phyloP scores from a whole-genome alignment of 2,329 filamentous ascomycete species.

The Ophiostoma triangulosporum region DNA sequence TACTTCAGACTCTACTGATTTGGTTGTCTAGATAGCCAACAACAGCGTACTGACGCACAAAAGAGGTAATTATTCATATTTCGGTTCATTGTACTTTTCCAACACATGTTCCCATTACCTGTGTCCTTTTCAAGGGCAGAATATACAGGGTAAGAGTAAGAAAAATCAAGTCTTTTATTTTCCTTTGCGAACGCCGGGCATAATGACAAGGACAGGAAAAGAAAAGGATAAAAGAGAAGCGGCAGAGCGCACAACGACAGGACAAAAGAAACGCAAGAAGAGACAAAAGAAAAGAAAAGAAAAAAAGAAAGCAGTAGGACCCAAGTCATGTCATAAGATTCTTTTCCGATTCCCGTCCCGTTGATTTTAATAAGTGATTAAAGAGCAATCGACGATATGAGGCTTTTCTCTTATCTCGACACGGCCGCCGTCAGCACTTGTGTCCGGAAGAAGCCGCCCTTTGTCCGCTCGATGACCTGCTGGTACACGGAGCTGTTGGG shows the following conservation, averaged over 20 bases:
- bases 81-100: not conserved
- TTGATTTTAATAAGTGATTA: not conserved
- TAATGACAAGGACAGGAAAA: not conserved
- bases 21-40: no score
- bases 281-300: conserved; percentile 1
- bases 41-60: no score
- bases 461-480: conserved; percentile 97
- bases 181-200: not conserved
- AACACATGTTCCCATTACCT: not conserved
- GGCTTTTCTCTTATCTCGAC: conserved; percentile 21
- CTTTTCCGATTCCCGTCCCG: not conserved
- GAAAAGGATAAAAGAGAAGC: not conserved
- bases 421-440: conserved; percentile 72
- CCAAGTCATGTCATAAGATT: not conserved
- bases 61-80: no score
- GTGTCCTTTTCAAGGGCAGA: not conserved
- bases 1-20: not conserved
- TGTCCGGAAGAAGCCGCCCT: conserved; percentile 96
- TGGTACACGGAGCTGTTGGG: conserved; percentile 97
- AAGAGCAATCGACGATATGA: no score
- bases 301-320: conserved; percentile 1
- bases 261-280: not conserved
- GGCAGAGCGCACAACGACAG: not conserved
- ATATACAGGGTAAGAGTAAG: no score
- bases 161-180: not conserved